Percentiles rank a stretch among this genome's conserved stretches.
These are phyloP conservation scores for Escovopsis sp. DNA, from an alignment of 2,329 filamentous ascomycete species.

Conservation along the genomic window DNA sequence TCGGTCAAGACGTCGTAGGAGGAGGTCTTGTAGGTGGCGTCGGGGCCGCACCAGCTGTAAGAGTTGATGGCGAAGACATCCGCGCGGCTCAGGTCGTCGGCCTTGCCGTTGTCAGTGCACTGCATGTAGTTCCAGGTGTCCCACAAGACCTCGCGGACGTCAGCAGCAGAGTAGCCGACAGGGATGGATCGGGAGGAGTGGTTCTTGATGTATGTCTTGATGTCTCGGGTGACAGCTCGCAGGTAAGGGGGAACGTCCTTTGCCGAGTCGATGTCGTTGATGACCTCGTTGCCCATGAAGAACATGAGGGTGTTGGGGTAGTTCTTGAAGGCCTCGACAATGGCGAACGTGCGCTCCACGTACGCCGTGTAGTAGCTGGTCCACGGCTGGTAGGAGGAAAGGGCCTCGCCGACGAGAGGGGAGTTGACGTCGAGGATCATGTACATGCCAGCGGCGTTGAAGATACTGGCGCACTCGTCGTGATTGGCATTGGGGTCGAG, in stretches of 20 bases:
- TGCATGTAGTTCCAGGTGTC: constrained; percentile 67
- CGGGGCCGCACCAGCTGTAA: constrained; percentile 53
- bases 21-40: constrained; percentile 47
- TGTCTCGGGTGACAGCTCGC: constrained; percentile 60
- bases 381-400: constrained; percentile 41
- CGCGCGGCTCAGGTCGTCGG: constrained; percentile 45
- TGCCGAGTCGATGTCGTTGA: constrained; percentile 49
- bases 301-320: constrained; percentile 57
- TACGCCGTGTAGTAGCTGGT: constrained; percentile 44
- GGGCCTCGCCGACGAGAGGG: constrained; percentile 41
- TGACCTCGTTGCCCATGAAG: constrained; percentile 70
- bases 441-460: constrained; percentile 55
- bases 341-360: constrained; percentile 50
- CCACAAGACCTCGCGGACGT: constrained; percentile 57
- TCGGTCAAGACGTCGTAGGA: constrained; percentile 48
- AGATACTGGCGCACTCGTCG: constrained; percentile 51
- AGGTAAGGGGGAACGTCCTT: constrained; percentile 52
- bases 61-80: constrained; percentile 67
- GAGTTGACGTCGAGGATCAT: constrained; percentile 58
- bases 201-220: constrained; percentile 68
- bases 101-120: constrained; percentile 42
- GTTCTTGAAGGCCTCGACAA: constrained; percentile 51
- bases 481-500: constrained; percentile 51
- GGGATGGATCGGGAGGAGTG: constrained; percentile 54
- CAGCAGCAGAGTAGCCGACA: constrained; percentile 68